Conservation (phyloP, 2,329 filamentous ascomycete species). For the Alternaria triticina region DNA sequence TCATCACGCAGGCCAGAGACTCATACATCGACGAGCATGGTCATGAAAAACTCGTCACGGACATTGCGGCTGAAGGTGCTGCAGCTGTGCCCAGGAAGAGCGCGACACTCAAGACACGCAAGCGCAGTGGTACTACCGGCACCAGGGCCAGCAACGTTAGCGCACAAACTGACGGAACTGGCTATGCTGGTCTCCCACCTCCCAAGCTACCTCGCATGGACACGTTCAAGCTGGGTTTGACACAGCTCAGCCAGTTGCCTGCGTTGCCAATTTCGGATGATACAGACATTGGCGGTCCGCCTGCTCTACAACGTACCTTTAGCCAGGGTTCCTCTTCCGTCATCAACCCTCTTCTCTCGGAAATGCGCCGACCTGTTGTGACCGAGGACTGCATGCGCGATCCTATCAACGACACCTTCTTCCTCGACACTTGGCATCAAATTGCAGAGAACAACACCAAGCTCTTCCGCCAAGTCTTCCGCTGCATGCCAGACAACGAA, state of each 20-base stretch:
- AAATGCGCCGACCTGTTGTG: constrained; percentile 76
- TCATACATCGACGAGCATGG: constrained; percentile 68
- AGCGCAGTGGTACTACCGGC: constrained; percentile 41
- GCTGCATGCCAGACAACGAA: constrained; percentile 95
- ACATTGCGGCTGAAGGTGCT: constrained; percentile 66
- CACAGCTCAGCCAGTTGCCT: constrained; percentile 72
- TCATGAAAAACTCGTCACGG: constrained; percentile 74
- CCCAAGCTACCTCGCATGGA: constrained; percentile 65
- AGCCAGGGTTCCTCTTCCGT: constrained; percentile 54
- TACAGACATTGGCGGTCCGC: constrained; percentile 80
- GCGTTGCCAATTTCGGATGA: constrained; percentile 75
- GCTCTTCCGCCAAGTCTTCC: constrained; percentile 90
- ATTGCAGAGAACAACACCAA: constrained; percentile 95
- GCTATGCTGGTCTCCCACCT: constrained; percentile 64
- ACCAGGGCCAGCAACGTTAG: constrained; percentile 41
- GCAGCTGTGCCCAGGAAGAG: constrained; percentile 54
- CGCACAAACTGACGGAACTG: constrained; percentile 47
- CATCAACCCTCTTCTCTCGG: constrained; percentile 61
- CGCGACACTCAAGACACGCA: constrained; percentile 44
- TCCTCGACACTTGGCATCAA: constrained; percentile 84
- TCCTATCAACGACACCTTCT: constrained; percentile 81
- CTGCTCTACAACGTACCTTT: constrained; percentile 61
- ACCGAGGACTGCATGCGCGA: constrained; percentile 95
- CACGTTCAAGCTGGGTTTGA: constrained; percentile 71
- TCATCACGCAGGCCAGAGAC: constrained; percentile 70